These are phyloP conservation scores for Chenopodium quinoa DNA, from an alignment of 148 eudicot genomes.

Conservation along the genomic window DNA sequence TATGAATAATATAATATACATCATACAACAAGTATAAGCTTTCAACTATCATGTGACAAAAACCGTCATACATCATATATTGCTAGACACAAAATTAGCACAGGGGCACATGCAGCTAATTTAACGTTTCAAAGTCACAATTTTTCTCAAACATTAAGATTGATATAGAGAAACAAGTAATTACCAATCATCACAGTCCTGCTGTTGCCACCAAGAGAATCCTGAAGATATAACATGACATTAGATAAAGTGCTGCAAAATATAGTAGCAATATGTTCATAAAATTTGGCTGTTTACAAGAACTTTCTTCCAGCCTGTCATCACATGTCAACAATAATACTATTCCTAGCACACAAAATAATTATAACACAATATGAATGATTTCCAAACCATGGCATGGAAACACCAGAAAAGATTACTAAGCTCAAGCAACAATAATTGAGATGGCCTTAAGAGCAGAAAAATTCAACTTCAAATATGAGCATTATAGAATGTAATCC, in stretches of 20 bases:
- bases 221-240: slow-evolving; percentile 43
- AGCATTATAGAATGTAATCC: neutral
- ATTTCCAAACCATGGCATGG: neutral
- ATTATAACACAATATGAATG: neutral
- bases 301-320: neutral
- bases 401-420: neutral
- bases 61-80: neutral
- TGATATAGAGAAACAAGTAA: slow-evolving; percentile 5
- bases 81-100: neutral
- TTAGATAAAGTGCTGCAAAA: neutral
- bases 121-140: neutral
- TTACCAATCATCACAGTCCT: slow-evolving; percentile 97
- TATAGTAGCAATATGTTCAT: neutral
- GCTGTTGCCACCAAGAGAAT: slow-evolving; percentile 99
- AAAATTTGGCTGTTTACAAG: neutral
- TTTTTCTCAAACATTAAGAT: neutral
- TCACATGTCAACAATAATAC: neutral
- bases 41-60: neutral
- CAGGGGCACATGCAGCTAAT: neutral
- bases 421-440: neutral
- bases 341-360: neutral
- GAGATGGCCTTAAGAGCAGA: neutral
- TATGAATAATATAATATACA: neutral
- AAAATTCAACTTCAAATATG: neutral
- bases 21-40: neutral